These are phyloP conservation scores for Tolypocladium album DNA, from an alignment of 2,329 filamentous ascomycete genomes.

Conservation along the genomic window DNA sequence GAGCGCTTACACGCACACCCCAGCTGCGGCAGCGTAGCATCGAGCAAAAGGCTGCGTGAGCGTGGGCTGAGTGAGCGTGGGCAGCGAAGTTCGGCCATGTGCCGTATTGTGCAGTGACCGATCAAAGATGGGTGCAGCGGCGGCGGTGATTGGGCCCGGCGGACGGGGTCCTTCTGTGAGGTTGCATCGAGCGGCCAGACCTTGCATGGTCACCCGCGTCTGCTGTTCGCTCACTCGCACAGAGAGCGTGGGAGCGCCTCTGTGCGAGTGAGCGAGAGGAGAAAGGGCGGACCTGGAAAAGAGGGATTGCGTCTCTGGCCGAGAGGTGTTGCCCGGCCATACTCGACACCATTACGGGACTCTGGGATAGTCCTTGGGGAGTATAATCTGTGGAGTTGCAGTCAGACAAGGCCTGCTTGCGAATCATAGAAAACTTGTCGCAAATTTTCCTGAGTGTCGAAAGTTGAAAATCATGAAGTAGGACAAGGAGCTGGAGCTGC, in stretches of 20 bases:
- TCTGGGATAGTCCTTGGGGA: no score
- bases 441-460: not conserved
- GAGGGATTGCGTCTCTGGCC: not conserved
- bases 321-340: not conserved
- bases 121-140: not conserved
- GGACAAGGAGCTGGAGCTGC: not conserved
- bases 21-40: not conserved
- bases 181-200: not conserved
- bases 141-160: not conserved
- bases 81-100: not conserved
- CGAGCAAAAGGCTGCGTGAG: not conserved
- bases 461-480: no score
- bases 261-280: no score
- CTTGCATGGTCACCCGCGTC: not conserved
- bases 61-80: not conserved
- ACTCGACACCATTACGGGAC: not conserved
- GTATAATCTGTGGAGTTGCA: not conserved
- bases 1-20: not conserved
- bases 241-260: not conserved
- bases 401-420: not conserved
- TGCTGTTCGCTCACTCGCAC: not conserved
- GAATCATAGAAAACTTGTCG: not conserved
- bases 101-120: not conserved
- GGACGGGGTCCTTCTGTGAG: not conserved
- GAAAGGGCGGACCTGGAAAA: not conserved